phyloP scores from a whole-genome alignment of 2,329 filamentous ascomycete genomes.

The Neoscytalidium dimidiatum region DNA sequence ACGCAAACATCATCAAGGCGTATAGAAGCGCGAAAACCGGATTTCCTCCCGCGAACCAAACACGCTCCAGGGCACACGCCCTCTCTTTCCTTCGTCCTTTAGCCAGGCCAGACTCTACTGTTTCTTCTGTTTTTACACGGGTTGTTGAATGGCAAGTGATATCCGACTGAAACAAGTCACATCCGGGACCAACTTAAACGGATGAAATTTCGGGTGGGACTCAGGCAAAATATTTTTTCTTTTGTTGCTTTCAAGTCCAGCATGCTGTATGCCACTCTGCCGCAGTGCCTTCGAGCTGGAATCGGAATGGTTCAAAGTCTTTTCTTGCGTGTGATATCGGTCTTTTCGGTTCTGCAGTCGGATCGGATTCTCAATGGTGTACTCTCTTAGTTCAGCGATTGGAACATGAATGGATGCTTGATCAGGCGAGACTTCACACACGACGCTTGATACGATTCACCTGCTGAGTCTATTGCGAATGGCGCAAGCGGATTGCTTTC shows the following conservation, averaged over 20 bases:
- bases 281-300: too few relatives aligned
- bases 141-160: background rate
- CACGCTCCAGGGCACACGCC: background rate
- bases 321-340: background rate
- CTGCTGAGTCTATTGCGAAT: background rate
- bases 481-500: background rate
- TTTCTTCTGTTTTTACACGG: background rate
- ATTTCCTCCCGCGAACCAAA: background rate
- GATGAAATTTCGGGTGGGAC: constrained; percentile 14
- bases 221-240: background rate
- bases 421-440: background rate
- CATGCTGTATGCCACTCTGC: too few relatives aligned
- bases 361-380: background rate
- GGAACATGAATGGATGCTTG: background rate
- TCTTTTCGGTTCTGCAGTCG: background rate
- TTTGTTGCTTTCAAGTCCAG: background rate
- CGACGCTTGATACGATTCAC: background rate
- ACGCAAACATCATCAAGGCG: background rate
- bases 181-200: constrained; percentile 1
- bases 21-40: background rate
- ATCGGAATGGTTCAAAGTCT: background rate
- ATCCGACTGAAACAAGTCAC: constrained; percentile 16
- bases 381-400: background rate
- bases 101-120: background rate
- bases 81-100: background rate